phyloP scores from a whole-genome alignment of 2,329 filamentous ascomycete species.

The Aschersonia sp. region DNA sequence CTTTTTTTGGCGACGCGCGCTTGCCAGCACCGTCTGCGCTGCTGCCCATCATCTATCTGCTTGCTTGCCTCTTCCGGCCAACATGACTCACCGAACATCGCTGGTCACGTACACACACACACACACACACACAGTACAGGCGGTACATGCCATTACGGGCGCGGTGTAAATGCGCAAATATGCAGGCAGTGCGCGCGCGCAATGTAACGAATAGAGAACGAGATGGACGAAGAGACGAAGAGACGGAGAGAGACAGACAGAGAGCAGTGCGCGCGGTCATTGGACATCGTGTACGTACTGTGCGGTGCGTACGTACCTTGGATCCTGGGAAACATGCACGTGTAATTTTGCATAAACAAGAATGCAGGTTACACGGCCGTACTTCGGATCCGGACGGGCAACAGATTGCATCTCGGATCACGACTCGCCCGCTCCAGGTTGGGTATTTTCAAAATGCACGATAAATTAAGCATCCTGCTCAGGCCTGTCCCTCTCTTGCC shows the following conservation, averaged over 20 bases:
- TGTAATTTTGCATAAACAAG: too few relatives aligned
- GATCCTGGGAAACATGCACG: too few relatives aligned
- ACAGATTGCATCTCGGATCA: too few relatives aligned
- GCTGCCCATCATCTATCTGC: not conserved
- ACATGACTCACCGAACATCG: too few relatives aligned
- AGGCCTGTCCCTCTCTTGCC: not conserved
- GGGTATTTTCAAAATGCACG: too few relatives aligned
- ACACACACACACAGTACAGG: not conserved
- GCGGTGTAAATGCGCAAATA: not conserved
- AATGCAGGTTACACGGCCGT: too few relatives aligned
- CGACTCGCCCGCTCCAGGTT: too few relatives aligned
- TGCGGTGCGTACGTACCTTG: too few relatives aligned
- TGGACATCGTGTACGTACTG: too few relatives aligned
- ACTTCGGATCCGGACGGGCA: too few relatives aligned
- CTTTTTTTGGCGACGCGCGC: not conserved
- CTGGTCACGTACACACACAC: not conserved
- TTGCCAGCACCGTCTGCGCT: not conserved
- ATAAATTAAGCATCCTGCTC: too few relatives aligned
- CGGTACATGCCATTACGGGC: not conserved
- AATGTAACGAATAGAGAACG: not conserved
- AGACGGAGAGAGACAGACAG: not conserved
- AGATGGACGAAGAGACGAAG: not conserved
- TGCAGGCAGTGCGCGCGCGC: not conserved
- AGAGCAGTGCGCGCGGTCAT: not conserved
- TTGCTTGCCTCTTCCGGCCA: not conserved